A percentile compares a stretch with the other conserved stretches of the same genome.
Evolutionary conservation across 2,329 filamentous ascomycete species (phyloP).

Genomic region (Aspergillus ochraceus): DNA sequence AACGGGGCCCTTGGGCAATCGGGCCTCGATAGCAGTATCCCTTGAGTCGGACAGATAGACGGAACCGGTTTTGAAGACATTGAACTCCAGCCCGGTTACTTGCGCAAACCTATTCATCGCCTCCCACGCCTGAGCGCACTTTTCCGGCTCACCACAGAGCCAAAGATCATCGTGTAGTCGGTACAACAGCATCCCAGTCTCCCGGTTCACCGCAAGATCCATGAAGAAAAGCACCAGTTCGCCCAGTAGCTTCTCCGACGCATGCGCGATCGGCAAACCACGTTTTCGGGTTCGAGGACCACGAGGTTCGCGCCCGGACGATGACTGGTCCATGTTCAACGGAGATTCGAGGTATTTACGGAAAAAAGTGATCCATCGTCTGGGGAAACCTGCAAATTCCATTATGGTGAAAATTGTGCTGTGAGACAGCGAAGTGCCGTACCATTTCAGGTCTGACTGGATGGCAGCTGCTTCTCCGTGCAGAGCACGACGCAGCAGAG

Average conservation of each 20-base stretch:
- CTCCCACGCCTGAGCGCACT: constrained; percentile 46
- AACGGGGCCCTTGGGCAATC: constrained; percentile 52
- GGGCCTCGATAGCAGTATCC: constrained; percentile 23
- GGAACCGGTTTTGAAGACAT: constrained; percentile 51
- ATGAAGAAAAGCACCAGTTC: constrained; percentile 51
- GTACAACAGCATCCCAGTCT: constrained; percentile 46
- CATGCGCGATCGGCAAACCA: constrained; percentile 49
- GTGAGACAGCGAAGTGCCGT: constrained; percentile 46
- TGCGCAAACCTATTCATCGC: constrained; percentile 44
- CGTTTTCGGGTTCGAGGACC: constrained; percentile 43
- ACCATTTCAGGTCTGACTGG: constrained; percentile 48
- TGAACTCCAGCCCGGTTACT: constrained; percentile 46
- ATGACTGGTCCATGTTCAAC: constrained; percentile 42
- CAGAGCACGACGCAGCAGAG: constrained; percentile 35
- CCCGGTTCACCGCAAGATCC: constrained; percentile 48
- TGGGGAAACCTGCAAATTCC: constrained; percentile 46
- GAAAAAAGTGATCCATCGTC: constrained; percentile 48
- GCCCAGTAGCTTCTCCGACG: constrained; percentile 49
- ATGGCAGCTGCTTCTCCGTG: constrained; percentile 39
- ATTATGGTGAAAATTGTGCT: constrained; percentile 46
- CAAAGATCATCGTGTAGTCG: constrained; percentile 53
- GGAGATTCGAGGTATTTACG: constrained; percentile 48
- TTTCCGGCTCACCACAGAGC: constrained; percentile 46
- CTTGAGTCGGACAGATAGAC: constrained; percentile 40
- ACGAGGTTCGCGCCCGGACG: constrained; percentile 20